These are phyloP conservation scores for Boletus rufocinnamomeus DNA, from an alignment of 768 basidiomycete genomes.

Conservation along the genomic window DNA sequence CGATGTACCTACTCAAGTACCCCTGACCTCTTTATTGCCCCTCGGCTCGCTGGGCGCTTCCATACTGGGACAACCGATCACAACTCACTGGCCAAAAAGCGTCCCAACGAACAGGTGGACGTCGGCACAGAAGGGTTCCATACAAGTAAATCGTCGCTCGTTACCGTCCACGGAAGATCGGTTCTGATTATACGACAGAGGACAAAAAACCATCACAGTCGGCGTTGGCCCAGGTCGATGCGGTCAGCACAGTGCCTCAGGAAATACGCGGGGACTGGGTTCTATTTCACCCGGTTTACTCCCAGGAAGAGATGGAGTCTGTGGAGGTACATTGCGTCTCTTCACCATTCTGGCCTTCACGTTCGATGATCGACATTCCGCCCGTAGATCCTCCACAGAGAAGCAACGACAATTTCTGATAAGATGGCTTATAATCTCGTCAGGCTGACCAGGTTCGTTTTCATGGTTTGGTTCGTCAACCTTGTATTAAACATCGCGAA, in stretches of 20 bases:
- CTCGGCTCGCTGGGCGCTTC: constrained; percentile 18
- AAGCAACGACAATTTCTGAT: constrained; percentile 68
- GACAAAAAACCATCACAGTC: constrained; percentile 25
- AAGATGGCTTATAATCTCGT: constrained; percentile 71
- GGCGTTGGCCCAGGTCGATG: constrained; percentile 35
- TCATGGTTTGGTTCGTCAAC: constrained; percentile 4
- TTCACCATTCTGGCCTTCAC: neutral
- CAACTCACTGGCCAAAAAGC: constrained; percentile 27
- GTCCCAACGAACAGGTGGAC: constrained; percentile 22
- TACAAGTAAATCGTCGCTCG: constrained; percentile 23
- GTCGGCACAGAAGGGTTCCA: constrained; percentile 40
- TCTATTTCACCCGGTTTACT: constrained; percentile 91
- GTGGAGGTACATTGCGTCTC: constrained; percentile 53
- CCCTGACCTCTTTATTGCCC: constrained; percentile 4
- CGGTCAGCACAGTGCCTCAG: constrained; percentile 55
- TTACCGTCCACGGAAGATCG: neutral
- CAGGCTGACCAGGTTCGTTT: constrained; percentile 46
- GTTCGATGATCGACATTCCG: constrained; percentile 8
- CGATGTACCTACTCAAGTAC: constrained; percentile 4
- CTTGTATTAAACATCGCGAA: constrained; percentile 3
- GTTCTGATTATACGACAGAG: constrained; percentile 21
- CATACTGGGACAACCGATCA: constrained; percentile 29
- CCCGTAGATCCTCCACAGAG: constrained; percentile 65
- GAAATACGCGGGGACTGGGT: constrained; percentile 82
- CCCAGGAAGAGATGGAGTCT: constrained; percentile 66